Conservation (phyloP, 257 asterid genomes). For the Solanum chmielewskii region DNA sequence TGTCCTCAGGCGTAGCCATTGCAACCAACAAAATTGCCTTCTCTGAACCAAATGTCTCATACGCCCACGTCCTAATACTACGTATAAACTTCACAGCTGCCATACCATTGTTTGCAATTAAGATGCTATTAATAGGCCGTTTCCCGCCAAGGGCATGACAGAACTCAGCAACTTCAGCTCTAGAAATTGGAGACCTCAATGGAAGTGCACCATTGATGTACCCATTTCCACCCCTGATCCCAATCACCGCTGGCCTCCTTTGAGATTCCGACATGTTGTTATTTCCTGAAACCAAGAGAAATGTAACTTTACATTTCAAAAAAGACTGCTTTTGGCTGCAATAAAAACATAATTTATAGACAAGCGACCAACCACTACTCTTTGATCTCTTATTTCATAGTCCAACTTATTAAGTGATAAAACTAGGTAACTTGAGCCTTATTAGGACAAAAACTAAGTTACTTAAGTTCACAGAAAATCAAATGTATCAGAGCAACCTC, state of each 20-base stretch:
- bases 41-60: constrained; percentile 92
- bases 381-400: not conserved
- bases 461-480: not conserved
- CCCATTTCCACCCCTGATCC: constrained; percentile 32
- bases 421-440: not conserved
- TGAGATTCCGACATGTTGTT: constrained; percentile 84
- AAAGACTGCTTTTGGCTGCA: not conserved
- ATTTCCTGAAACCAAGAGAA: constrained; percentile 25
- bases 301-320: not conserved
- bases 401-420: not conserved
- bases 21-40: constrained; percentile 95
- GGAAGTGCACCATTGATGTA: constrained; percentile 41
- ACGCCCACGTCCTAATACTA: constrained; percentile 95
- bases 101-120: constrained; percentile 98
- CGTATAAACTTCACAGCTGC: constrained; percentile 98
- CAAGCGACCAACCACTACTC: not conserved
- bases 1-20: constrained; percentile 99
- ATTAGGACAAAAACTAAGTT: not conserved
- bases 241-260: constrained; percentile 40
- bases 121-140: constrained; percentile 77
- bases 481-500: not conserved
- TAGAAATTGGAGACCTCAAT: constrained; percentile 46
- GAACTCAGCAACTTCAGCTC: constrained; percentile 65
- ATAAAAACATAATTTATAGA: not conserved
- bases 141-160: constrained; percentile 78